Percentiles rank a stretch among this genome's conserved stretches.
Evolutionary conservation across 2,329 filamentous ascomycete species (phyloP).

Genomic region (Fusarium clavum): DNA sequence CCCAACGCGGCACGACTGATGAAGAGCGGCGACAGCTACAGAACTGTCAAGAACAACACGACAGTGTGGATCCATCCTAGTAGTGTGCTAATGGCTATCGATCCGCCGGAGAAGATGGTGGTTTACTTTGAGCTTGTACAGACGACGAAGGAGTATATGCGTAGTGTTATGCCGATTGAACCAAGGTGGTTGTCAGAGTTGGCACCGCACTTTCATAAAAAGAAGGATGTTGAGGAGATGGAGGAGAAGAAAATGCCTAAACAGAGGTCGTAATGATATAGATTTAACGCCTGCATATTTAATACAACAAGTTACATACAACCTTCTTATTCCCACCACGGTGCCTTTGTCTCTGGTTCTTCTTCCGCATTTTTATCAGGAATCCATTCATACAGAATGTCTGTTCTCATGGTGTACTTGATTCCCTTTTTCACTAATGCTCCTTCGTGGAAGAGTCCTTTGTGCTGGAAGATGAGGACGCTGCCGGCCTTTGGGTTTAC

Average conservation of each 20-base stretch:
- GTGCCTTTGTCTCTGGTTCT: background rate
- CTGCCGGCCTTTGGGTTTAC: slow-evolving; percentile 67
- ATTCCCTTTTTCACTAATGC: slow-evolving; percentile 62
- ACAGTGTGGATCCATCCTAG: slow-evolving; percentile 93
- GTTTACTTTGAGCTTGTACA: slow-evolving; percentile 87
- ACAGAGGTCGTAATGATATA: slow-evolving; percentile 39
- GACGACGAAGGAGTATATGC: slow-evolving; percentile 92
- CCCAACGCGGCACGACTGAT: slow-evolving; percentile 88
- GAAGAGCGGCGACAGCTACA: slow-evolving; percentile 85
- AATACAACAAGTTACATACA: slow-evolving; percentile 3
- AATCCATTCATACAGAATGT: slow-evolving; percentile 62
- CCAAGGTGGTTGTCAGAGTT: slow-evolving; percentile 87
- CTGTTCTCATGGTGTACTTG: slow-evolving; percentile 69
- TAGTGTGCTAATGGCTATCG: slow-evolving; percentile 80
- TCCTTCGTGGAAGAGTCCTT: slow-evolving; percentile 63
- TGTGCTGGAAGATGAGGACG: slow-evolving; percentile 71
- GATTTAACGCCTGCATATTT: slow-evolving; percentile 4
- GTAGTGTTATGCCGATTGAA: slow-evolving; percentile 86
- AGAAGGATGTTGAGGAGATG: slow-evolving; percentile 85
- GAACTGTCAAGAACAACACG: slow-evolving; percentile 90
- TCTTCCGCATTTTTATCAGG: slow-evolving; percentile 12
- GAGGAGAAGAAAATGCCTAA: slow-evolving; percentile 75
- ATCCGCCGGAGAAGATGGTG: slow-evolving; percentile 83
- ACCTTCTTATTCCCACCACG: background rate
- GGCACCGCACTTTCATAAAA: slow-evolving; percentile 95